Evolutionary conservation across 179 eudicot genomes (phyloP).

Genomic region (Carnegiea gigantea): DNA sequence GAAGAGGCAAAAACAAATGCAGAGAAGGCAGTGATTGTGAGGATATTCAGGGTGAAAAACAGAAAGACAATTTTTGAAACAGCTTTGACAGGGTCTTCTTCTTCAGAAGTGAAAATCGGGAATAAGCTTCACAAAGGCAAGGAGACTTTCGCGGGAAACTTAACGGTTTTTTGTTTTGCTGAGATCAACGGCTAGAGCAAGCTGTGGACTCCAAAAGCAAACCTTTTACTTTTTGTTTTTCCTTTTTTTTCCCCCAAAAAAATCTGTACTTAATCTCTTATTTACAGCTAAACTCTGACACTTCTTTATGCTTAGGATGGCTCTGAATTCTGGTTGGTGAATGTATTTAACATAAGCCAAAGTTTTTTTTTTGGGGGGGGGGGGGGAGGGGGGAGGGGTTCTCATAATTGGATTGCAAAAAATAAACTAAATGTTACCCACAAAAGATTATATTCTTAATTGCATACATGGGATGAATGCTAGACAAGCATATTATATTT

Average conservation of each 20-base stretch:
- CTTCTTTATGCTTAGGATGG: background rate
- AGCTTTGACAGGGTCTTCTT: background rate
- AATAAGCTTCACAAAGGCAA: constrained; percentile 3
- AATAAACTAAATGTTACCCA: no score
- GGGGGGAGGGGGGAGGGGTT: no score
- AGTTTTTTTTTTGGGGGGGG: no score
- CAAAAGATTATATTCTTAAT: no score
- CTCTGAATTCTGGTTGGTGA: background rate
- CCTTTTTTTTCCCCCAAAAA: background rate
- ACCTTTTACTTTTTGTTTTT: background rate
- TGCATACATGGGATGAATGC: no score
- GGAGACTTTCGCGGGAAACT: constrained; percentile 43
- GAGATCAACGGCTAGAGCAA: constrained; percentile 11
- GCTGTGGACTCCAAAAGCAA: background rate
- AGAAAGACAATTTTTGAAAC: background rate
- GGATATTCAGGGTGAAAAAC: constrained; percentile 37
- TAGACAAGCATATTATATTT: background rate
- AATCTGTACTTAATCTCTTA: background rate
- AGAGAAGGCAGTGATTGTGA: constrained; percentile 34
- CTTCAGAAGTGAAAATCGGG: no score
- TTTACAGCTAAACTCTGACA: background rate
- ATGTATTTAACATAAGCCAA: background rate
- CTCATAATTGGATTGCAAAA: no score
- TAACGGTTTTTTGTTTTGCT: constrained; percentile 21
- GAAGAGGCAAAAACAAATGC: constrained; percentile 9